A percentile compares a stretch with the other conserved stretches of the same genome.
Conservation (phyloP, 306 rosid genomes). For the Vigna trinervia region DNA sequence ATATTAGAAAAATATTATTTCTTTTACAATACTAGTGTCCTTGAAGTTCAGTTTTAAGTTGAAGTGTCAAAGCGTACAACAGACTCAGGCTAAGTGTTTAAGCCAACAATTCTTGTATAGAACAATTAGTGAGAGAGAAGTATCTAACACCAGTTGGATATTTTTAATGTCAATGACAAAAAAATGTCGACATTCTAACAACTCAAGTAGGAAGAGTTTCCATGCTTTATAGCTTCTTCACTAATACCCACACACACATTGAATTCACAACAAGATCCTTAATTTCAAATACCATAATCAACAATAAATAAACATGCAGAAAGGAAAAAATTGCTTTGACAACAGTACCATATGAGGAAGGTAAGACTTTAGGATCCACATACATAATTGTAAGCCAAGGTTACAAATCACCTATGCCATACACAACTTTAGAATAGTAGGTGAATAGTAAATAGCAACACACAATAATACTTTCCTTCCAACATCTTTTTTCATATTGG, state of each 20-base stretch:
- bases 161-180: neutral
- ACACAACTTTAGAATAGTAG: neutral
- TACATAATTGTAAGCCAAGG: neutral
- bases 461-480: neutral
- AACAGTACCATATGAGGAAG: neutral
- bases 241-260: neutral
- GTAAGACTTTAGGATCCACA: conserved; percentile 14
- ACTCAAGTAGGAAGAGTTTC: neutral
- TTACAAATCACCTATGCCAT: neutral
- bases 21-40: neutral
- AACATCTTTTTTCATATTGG: neutral
- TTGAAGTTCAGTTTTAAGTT: neutral
- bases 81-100: neutral
- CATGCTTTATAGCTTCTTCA: neutral
- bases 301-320: neutral
- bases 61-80: neutral
- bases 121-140: neutral
- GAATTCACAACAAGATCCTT: neutral
- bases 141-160: neutral
- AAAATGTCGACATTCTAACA: neutral
- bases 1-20: neutral
- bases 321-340: neutral
- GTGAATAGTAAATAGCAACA: neutral
- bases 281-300: neutral
- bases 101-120: neutral